Base-by-base conservation (phyloP, 805 yeast genomes). In the Candida sonorensis region DNA sequence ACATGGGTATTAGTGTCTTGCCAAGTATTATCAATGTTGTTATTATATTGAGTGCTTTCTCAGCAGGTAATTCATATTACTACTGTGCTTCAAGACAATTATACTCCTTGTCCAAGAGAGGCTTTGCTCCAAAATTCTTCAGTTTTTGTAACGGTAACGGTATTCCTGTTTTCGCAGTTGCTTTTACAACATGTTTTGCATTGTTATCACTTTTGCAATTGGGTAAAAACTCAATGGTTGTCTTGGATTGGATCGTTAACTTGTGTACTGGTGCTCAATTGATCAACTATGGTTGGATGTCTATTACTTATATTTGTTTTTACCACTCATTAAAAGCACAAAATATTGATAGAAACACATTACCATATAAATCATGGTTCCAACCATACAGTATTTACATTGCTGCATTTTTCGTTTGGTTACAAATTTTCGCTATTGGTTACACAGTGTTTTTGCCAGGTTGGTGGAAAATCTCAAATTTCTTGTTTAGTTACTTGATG, bases 51-150 rank as follows among this genome's bases (percentile, higher is more conserved):
- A 69, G 86, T 6, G 82, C 87, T 0, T 77, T 81, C 40, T 75
- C 84, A 23, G 84, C 92, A 2, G 94, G 90, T 29, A 81, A 82
- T 57, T 79, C 87, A 6, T 78, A 76, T 50, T 70, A 80, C n/a
- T 81, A 70, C 50, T 74, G 83, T 37, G 75, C 86, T 1, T 70
- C 85, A 5, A 50, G 71, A 45, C 49, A 51, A n/a, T 60, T 81
- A 14, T 75, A 76, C 50, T 81, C 83, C 3, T 61, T 81, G 57
- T 79, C 87, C 0, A 51, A 67, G 18, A 72, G 67, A 42, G 85
- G 86, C 1, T 71, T 73, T 42, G 88, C 88, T 1, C 94, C 94
- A 4, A 54, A 56, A n/a, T 48, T 79, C 32, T 80, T 83, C 46
- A 55, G 71, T 15, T 62, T 59, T 45, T 78, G 86, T 48, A 70